Percentiles rank a stretch among this genome's conserved stretches.
phyloP scores from a whole-genome alignment of 345 rosid species.

The Camelina laxa region DNA sequence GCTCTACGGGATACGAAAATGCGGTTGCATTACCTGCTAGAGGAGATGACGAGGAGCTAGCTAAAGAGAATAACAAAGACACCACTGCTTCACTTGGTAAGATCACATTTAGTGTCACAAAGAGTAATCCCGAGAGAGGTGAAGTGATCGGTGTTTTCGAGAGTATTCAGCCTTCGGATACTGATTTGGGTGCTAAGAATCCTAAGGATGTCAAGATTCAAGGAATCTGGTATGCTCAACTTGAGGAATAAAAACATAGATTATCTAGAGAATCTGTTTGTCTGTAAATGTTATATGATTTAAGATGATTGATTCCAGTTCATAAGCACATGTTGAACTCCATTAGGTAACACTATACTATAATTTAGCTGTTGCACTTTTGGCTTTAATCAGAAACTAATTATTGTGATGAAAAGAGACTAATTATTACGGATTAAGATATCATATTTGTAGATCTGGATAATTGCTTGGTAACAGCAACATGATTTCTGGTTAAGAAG shows the following conservation, averaged over 20 bases:
- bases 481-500: not conserved
- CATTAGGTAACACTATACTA: not conserved
- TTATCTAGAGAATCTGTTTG: conserved; percentile 9
- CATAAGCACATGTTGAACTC: conserved; percentile 34
- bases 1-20: conserved; percentile 79
- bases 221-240: conserved; percentile 90
- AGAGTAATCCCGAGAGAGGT: conserved; percentile 69
- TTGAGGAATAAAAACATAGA: conserved; percentile 53
- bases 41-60: conserved; percentile 80
- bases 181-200: conserved; percentile 80
- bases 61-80: conserved; percentile 66
- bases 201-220: conserved; percentile 83
- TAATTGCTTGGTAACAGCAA: conserved; percentile 35
- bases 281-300: conserved; percentile 24
- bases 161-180: conserved; percentile 87
- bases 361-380: conserved; percentile 30
- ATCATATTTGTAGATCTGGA: conserved; percentile 41
- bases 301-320: conserved; percentile 25
- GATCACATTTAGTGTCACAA: conserved; percentile 29
- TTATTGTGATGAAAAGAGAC: conserved; percentile 20
- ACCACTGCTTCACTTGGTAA: not conserved
- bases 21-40: conserved; percentile 85
- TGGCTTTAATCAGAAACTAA: conserved; percentile 40
- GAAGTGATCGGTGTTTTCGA: conserved; percentile 87
- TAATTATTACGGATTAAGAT: conserved; percentile 39